These are phyloP conservation scores for Aspergillus tubingensis DNA, from an alignment of 2,329 filamentous ascomycete species.

Conservation along the genomic window DNA sequence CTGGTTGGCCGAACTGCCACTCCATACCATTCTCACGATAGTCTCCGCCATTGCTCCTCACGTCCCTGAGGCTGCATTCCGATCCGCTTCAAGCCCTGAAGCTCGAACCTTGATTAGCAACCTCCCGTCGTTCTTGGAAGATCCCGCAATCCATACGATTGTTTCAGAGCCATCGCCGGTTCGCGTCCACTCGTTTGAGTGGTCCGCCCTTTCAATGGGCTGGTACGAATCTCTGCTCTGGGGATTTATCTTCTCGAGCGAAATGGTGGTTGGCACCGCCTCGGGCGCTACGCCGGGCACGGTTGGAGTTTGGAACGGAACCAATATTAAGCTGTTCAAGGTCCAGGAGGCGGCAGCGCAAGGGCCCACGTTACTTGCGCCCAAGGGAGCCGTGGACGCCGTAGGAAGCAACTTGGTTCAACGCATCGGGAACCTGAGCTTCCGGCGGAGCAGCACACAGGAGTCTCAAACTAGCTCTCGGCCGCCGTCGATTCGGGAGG, in stretches of 20 bases:
- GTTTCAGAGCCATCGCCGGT: conserved; percentile 68
- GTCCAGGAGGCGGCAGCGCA: conserved; percentile 81
- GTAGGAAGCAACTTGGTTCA: conserved; percentile 88
- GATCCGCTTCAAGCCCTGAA: conserved; percentile 39
- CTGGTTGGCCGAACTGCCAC: conserved; percentile 87
- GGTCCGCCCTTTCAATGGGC: conserved; percentile 83
- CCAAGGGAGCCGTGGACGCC: conserved; percentile 87
- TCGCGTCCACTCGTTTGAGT: conserved; percentile 87
- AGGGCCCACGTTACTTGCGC: conserved; percentile 78
- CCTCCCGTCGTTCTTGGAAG: conserved; percentile 46
- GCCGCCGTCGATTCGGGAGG: conserved; percentile 39
- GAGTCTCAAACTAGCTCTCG: conserved; percentile 32
- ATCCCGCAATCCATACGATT: conserved; percentile 67
- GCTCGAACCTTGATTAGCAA: conserved; percentile 46
- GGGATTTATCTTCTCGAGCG: conserved; percentile 87
- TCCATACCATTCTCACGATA: conserved; percentile 80
- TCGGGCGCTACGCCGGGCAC: conserved; percentile 68
- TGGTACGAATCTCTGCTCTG: conserved; percentile 97
- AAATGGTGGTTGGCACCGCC: conserved; percentile 66
- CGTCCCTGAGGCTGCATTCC: conserved; percentile 52
- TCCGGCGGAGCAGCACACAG: conserved; percentile 47
- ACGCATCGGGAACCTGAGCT: conserved; percentile 77
- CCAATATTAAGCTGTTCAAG: conserved; percentile 80
- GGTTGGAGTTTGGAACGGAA: conserved; percentile 92
- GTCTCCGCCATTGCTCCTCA: conserved; percentile 63